Evolutionary conservation across 208 protist genomes (phyloP), one percentile per base, ranked within the genome.

Genomic region (Acanthamoeba sp.): DNA sequence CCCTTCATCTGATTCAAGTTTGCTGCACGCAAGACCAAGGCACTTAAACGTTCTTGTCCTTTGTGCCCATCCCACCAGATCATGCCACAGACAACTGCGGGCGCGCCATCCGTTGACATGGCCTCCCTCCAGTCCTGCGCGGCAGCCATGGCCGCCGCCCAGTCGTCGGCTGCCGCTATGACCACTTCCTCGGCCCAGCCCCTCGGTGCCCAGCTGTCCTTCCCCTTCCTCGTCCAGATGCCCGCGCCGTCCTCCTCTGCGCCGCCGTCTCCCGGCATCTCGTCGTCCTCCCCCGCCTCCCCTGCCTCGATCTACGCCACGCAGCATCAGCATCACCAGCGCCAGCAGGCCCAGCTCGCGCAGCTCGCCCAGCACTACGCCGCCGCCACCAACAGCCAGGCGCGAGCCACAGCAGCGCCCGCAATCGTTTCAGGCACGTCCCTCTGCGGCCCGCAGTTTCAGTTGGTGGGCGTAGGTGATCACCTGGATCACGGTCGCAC

Each of bases 71-170:
- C 29, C 55, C 34, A 7, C 32, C 1, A 76, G 66, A 76, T 76
- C 66, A 36, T 76, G 66, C 66, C 66, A 16, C 66, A 76, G 10
- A 9, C 16, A 10, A 69, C 48, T 64, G 57, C 57, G 24, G 57
- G 57, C 57, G 57, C 16, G 57, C 57, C 24, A 0, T 64, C 57
- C 1, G 24, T 64, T 29, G 57, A 64, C 27, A 52, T 52, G 48
- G 48, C 48, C 48, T 52, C 48, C 27, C 57, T 76, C 1, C 66
- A 76, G 66, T 76, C 66, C 66, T 76, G 66, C 34, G 66, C 66
- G 66, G 66, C 66, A 9, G 34, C 34, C 1, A 18, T 40, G 34
- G 66, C 66, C 34, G 32, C 66, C n/a, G 66, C 66, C 12, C 32
- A 12, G 12, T 29, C 64, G 27, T 71, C 24, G 22, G 18, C 29